These are phyloP conservation scores for Piper betle DNA, from an alignment of 164 flowering plant species.

Conservation along the genomic window DNA sequence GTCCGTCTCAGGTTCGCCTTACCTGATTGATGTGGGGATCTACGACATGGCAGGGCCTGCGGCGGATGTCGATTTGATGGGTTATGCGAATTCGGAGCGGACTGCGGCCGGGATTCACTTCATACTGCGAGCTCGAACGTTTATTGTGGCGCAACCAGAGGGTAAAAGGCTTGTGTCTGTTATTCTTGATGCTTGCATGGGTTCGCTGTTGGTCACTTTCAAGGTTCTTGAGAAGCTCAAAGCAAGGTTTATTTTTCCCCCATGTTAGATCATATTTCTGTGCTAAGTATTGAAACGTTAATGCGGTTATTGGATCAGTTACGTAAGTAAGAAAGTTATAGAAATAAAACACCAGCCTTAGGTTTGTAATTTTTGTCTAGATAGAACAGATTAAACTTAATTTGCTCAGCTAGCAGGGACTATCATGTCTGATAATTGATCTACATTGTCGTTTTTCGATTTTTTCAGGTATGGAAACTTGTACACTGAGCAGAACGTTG, in stretches of 20 bases:
- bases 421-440: too few relatives aligned
- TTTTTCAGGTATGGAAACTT: conserved; percentile 27
- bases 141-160: conserved; percentile 78
- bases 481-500: conserved; percentile 84
- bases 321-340: too few relatives aligned
- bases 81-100: conserved; percentile 86
- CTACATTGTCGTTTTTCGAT: too few relatives aligned
- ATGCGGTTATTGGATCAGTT: neutral
- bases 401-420: too few relatives aligned
- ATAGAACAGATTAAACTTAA: too few relatives aligned
- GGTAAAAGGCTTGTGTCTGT: conserved; percentile 76
- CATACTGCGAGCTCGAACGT: too few relatives aligned
- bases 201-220: conserved; percentile 76
- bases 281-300: neutral
- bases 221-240: conserved; percentile 89
- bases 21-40: conserved; percentile 68
- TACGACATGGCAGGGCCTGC: conserved; percentile 87
- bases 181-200: conserved; percentile 98
- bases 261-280: neutral
- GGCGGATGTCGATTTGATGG: conserved; percentile 98
- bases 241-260: conserved; percentile 40
- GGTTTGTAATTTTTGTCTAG: too few relatives aligned
- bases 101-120: conserved; percentile 82
- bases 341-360: too few relatives aligned
- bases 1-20: conserved; percentile 30